Evolutionary conservation across 768 basidiomycete genomes (phyloP), one percentile per base, ranked within the genome.

Genomic region (Serendipita sp.): DNA sequence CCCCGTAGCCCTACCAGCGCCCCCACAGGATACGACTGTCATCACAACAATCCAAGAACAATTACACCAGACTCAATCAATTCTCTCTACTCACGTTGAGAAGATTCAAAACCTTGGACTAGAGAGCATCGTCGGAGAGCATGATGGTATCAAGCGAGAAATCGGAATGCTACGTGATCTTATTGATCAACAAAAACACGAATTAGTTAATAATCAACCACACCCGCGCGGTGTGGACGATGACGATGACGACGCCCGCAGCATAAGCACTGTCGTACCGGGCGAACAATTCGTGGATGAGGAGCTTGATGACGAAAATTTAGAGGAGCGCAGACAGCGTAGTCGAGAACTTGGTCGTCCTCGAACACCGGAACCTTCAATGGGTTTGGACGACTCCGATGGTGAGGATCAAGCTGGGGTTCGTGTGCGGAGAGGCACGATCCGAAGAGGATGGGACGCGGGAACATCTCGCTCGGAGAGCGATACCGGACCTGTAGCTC

Each of bases 111-210:
- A 72, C 20, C 69, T 79, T 22, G 83, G 85, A 26, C 76, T 99
- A 42, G 95, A 97, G 69, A 81, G 78, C 31, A 80, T 89, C 65
- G 76, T 95, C 42, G 78, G 61, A 61, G 92, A 96, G 73, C 91
- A 97, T 67, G 92, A 96, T 63, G 75, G 74, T 5, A 81, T 96
- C 69, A 86, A 86, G 71, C 76, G 77, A 30, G 93, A 98, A 67
- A 82, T 98, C 2, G 75, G 79, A 41, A 75, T 77, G 2, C 75
- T 98, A 60, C 77, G 87, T 14, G 84, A 87, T 53, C 72, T 86
- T 67, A 80, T 91, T 74, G 85, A 88, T 65, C 78, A 80, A 63
- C 80, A 81, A 48, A 78, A 82, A 67, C 75, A 77, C 17, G 82
- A 85, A 60, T 69, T 71, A 22, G 31, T 31, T 72, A 69, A 79